Percentiles rank a stretch among this genome's conserved stretches.
Evolutionary conservation across 495 filamentous ascomycete species (phyloP).

Genomic region (Apiosordaria backusii): DNA sequence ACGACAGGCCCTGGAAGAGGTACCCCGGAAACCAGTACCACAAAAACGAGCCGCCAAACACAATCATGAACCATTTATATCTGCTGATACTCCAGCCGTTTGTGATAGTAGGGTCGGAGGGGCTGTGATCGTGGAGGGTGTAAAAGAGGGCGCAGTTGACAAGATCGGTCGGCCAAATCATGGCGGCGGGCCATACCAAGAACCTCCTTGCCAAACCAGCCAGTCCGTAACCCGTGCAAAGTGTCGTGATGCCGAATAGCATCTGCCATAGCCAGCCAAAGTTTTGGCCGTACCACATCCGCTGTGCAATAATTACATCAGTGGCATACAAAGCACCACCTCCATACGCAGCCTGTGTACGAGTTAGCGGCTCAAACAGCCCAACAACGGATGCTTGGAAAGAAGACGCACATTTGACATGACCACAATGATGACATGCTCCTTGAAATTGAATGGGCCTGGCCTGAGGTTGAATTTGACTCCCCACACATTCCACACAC

Average conservation of each 20-base stretch:
- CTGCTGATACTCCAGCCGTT: slow-evolving; percentile 64
- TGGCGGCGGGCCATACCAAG: slow-evolving; percentile 63
- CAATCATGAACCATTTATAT: slow-evolving; percentile 62
- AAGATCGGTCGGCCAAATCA: slow-evolving; percentile 70
- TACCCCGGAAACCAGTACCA: slow-evolving; percentile 62
- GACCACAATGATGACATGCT: slow-evolving; percentile 72
- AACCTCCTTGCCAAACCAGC: slow-evolving; percentile 64
- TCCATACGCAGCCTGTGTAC: slow-evolving; percentile 42
- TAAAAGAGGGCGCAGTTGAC: slow-evolving; percentile 65
- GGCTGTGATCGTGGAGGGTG: slow-evolving; percentile 62
- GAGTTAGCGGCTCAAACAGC: slow-evolving; percentile 13
- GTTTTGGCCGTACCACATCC: slow-evolving; percentile 36
- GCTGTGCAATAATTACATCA: slow-evolving; percentile 44
- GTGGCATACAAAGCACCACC: slow-evolving; percentile 48
- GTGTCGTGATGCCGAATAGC: slow-evolving; percentile 64
- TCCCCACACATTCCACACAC: slow-evolving; percentile 56
- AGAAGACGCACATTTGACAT: slow-evolving; percentile 57
- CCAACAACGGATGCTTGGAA: slow-evolving; percentile 4
- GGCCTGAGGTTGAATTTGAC: slow-evolving; percentile 61
- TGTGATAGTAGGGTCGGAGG: slow-evolving; percentile 52
- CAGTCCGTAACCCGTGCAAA: slow-evolving; percentile 68
- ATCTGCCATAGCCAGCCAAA: slow-evolving; percentile 63
- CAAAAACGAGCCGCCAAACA: slow-evolving; percentile 47
- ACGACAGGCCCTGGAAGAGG: slow-evolving; percentile 54
- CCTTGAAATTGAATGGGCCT: slow-evolving; percentile 74